Conservation (phyloP, 1,139 yeast species). For the Magnusiomyces fungicola region DNA sequence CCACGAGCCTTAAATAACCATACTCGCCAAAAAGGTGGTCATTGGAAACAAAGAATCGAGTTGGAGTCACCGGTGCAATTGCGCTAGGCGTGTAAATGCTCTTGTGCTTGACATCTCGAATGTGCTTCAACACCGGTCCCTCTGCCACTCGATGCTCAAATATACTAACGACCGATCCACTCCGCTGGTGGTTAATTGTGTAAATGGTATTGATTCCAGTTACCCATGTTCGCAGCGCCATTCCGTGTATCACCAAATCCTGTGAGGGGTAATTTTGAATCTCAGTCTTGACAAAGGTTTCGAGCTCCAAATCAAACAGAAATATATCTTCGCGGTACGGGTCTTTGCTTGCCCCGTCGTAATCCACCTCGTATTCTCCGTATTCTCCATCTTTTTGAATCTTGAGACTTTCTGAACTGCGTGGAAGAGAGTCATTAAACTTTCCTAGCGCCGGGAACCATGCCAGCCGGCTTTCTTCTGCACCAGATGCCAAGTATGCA, state of each 20-base stretch:
- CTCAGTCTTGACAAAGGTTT: slow-evolving; percentile 3
- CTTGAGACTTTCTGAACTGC: neutral
- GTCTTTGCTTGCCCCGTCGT: too few relatives aligned
- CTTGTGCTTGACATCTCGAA: slow-evolving; percentile 13
- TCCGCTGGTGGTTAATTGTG: slow-evolving; percentile 19
- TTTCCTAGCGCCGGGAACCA: slow-evolving; percentile 6
- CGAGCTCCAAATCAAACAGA: slow-evolving; percentile 7
- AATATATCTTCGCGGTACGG: slow-evolving; percentile 11
- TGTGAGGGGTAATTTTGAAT: slow-evolving; percentile 7
- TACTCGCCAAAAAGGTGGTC: slow-evolving; percentile 15
- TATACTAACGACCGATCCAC: slow-evolving; percentile 16
- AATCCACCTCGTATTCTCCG: neutral
- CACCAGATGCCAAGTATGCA: slow-evolving; percentile 8
- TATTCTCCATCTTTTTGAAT: neutral
- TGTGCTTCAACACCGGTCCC: slow-evolving; percentile 9
- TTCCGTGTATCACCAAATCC: slow-evolving; percentile 18
- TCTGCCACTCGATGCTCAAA: slow-evolving; percentile 16
- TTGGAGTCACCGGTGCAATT: slow-evolving; percentile 15
- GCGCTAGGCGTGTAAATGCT: slow-evolving; percentile 18
- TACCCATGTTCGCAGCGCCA: slow-evolving; percentile 10
- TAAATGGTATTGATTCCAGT: slow-evolving; percentile 11
- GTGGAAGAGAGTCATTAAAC: neutral
- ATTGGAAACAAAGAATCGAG: slow-evolving; percentile 17
- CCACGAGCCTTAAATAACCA: neutral
- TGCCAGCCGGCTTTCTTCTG: neutral